phyloP scores from a whole-genome alignment of 352 stramenopile genomes.

The Stramenopiles sp. region DNA sequence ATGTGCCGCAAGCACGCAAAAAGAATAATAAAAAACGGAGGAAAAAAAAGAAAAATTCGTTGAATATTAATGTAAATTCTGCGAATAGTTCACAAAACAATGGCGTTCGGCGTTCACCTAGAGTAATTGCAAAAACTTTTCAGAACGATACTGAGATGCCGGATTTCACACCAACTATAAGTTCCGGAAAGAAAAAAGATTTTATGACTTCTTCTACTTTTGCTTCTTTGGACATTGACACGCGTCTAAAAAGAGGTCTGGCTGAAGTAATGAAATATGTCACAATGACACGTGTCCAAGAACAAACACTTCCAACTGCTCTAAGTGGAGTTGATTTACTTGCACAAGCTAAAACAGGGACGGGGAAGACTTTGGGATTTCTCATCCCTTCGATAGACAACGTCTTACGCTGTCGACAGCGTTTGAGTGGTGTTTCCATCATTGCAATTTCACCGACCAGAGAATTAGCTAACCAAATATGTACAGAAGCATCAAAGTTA shows the following conservation, averaged over 20 bases:
- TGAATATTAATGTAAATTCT: no score
- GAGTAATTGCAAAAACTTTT: no score
- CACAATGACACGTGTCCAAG: constrained; percentile 34
- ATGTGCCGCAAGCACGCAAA: no score
- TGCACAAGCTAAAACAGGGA: constrained; percentile 44
- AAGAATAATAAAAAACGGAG: no score
- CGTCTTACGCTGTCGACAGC: constrained; percentile 1
- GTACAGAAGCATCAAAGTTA: constrained; percentile 25
- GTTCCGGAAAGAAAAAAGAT: neutral
- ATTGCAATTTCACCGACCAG: constrained; percentile 50
- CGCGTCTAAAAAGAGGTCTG: neutral
- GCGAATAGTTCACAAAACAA: no score
- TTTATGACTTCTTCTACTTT: neutral
- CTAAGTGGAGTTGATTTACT: constrained; percentile 43
- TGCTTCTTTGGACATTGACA: neutral
- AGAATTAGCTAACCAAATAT: constrained; percentile 53
- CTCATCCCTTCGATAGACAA: constrained; percentile 35
- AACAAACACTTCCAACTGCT: constrained; percentile 31
- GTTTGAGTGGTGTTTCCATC: constrained; percentile 3
- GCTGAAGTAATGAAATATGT: constrained; percentile 5
- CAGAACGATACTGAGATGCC: no score
- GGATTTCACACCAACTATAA: neutral
- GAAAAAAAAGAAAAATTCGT: no score
- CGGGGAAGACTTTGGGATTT: constrained; percentile 53
- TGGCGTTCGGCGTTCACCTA: no score